Evolutionary conservation across 2,329 filamentous ascomycete species (phyloP), one percentile per base, ranked within the genome.

Genomic region (Pleoardoris graminearum): DNA sequence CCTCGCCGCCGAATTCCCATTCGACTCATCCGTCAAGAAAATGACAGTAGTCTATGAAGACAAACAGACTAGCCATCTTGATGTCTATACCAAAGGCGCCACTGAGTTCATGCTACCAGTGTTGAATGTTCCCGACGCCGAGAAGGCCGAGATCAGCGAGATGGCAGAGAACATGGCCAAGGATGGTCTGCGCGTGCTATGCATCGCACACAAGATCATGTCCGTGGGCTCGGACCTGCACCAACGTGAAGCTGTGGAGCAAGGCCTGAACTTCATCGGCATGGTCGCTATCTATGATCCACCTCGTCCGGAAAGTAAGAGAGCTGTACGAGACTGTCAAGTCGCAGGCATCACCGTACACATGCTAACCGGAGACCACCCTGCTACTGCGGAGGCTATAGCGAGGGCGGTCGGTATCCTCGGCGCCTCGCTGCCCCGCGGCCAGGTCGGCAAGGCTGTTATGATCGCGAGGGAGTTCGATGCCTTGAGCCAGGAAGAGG

Each of bases 221-320:
- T 58, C 63, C 7, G 36, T 61, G 12, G 65, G 59, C 21, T 51
- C 65, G 7, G 61, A 71, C 30, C 60, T 72, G n/a, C 58, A 57
- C 32, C 63, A 70, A 35, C 88, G 91, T 5, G 75, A 77, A 5
- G 74, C 80, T 4, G 81, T 93, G 12, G 91, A 95, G 68, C 76
- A 78, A 30, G 79, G 83, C 25, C 82, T 96, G 27, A 82, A 80
- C 3, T 89, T 95, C 55, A 82, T 90, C 12, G 92, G 91, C n/a
- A 81, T 96, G 8, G 86, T 89, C 43, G 91, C 90, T 50, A 87
- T 96, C 57, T 93, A 94, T 68, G 91, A 96, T 61, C 91, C 91
- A 3, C 91, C 90, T 50, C 89, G 91, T 1, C 83, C 85, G 2
- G 91, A 95, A 75, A 91, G 91, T 0, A 88, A 86, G 19, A 81